Base-by-base conservation (phyloP, 1,139 yeast genomes). In the Groenewaldozyma auringiensis region DNA sequence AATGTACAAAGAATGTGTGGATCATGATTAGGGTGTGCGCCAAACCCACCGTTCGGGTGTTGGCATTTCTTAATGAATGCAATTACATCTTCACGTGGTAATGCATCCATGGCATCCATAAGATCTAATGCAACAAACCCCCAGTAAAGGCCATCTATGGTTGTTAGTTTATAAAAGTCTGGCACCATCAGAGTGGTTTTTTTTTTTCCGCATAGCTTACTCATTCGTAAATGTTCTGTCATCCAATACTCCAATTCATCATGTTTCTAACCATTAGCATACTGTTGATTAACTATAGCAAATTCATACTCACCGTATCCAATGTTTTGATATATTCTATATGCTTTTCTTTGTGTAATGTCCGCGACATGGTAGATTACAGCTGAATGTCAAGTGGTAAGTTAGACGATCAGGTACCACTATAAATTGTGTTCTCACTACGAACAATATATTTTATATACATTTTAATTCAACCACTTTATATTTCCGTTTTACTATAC, bases 21-120 rank as follows among this genome's bases (percentile, higher is more conserved):
- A 61, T 94, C 98, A 58, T 92, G 97, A 21, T 75, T 69, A 0
- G 95, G 95, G 52, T 81, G 85, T 0, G 97, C 83, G 0, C 94
- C 95, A 68, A 89, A 92, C 1, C 95, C 96, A 9, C 97, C 96
- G 14, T 57, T 48, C 4, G 52, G 42, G 43, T 67, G 66, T 65
- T 78, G 80, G 60, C 98, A 89, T 16, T 75, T 68, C 57, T 78
- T 52, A 3, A 92, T 84, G 61, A 80, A 94, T 14, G 70, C 67
- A 2, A 85, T 66, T 16, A 92, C 79, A 4, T 81, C 86, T 0
- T 70, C 65, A 47, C 71, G 68, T 11, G 81, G 74, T 44, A 92
- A 75, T 1, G 79, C 73, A n/a, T 74, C 74, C 21, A 72, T 67
- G 1, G 80, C 69, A 37, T 74, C 72, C 68, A 89, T 62, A 6